Percentiles rank a stretch among this genome's conserved stretches.
These are phyloP conservation scores for Trichoderma atrobrunneum DNA, from an alignment of 2,329 filamentous ascomycete species.

Conservation along the genomic window DNA sequence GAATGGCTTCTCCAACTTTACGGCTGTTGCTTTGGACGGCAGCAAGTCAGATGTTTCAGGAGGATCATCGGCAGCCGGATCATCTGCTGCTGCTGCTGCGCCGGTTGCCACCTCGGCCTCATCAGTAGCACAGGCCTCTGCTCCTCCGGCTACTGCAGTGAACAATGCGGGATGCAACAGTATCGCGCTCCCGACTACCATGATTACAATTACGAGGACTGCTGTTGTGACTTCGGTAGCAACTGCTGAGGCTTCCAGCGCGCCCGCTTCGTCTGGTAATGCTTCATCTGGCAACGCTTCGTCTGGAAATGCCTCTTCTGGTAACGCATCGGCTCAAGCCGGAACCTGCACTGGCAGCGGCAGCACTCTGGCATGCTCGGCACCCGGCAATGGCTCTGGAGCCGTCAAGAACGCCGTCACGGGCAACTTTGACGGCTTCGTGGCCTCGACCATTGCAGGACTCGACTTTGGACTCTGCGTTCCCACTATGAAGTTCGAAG, in stretches of 20 bases:
- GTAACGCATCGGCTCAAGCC: neutral
- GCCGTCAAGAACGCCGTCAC: constrained; percentile 8
- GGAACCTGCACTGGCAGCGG: neutral
- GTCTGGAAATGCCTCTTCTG: neutral
- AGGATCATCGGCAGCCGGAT: neutral
- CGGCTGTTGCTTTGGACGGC: neutral
- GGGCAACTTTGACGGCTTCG: constrained; percentile 9
- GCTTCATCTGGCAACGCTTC: neutral
- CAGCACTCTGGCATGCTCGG: neutral
- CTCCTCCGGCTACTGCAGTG: neutral
- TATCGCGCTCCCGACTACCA: neutral
- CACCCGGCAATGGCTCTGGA: neutral
- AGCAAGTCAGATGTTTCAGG: neutral
- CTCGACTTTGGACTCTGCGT: constrained; percentile 9
- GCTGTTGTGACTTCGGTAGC: neutral
- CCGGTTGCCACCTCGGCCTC: neutral
- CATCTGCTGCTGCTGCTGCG: neutral
- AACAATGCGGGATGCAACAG: neutral
- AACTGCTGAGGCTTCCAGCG: neutral
- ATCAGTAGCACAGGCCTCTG: neutral
- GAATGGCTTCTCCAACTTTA: constrained; percentile 12
- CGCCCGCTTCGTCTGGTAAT: neutral
- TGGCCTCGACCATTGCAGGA: neutral
- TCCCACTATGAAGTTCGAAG: constrained; percentile 6
- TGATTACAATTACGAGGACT: neutral